Evolutionary conservation across 176 grass and related monocot species (phyloP).

Genomic region (Coix lacrymajobi): DNA sequence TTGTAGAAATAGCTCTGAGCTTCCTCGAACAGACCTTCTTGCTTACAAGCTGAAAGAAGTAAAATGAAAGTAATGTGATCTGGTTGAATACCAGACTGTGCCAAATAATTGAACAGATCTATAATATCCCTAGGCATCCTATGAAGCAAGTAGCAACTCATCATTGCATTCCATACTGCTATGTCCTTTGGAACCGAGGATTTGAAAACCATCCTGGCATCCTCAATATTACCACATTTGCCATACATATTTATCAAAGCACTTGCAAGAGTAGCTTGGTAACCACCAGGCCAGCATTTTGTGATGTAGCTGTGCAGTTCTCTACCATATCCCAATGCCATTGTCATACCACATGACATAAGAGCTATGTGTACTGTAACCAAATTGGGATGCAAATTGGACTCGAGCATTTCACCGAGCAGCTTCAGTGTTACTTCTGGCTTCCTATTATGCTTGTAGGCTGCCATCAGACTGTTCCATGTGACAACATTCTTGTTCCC

Average conservation of each 20-base stretch:
- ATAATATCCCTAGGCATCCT: slow-evolving; percentile 41
- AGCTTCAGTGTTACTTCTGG: slow-evolving; percentile 58
- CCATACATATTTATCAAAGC: slow-evolving; percentile 62
- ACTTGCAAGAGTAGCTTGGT: slow-evolving; percentile 38
- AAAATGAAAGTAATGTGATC: slow-evolving; percentile 57
- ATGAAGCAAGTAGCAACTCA: slow-evolving; percentile 51
- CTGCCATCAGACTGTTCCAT: slow-evolving; percentile 62
- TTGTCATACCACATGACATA: slow-evolving; percentile 48
- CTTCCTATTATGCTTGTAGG: slow-evolving; percentile 48
- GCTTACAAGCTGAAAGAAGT: slow-evolving; percentile 68
- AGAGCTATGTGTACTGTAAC: slow-evolving; percentile 54
- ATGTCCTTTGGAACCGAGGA: slow-evolving; percentile 41
- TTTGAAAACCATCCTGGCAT: slow-evolving; percentile 44
- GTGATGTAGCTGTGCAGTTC: slow-evolving; percentile 57
- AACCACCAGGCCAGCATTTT: slow-evolving; percentile 45
- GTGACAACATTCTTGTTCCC: slow-evolving; percentile 59
- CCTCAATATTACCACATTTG: slow-evolving; percentile 64
- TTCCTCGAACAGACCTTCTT: slow-evolving; percentile 48
- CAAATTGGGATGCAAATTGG: slow-evolving; percentile 39
- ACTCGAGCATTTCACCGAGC: slow-evolving; percentile 35
- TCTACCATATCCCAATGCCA: slow-evolving; percentile 42
- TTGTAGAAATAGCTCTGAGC: slow-evolving; percentile 43
- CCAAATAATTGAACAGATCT: slow-evolving; percentile 38
- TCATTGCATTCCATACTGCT: slow-evolving; percentile 63
- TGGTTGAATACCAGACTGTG: slow-evolving; percentile 40